Evolutionary conservation across 208 protist genomes (phyloP), one percentile per base, ranked within the genome.

Genomic region (Acanthamoeba quina): DNA sequence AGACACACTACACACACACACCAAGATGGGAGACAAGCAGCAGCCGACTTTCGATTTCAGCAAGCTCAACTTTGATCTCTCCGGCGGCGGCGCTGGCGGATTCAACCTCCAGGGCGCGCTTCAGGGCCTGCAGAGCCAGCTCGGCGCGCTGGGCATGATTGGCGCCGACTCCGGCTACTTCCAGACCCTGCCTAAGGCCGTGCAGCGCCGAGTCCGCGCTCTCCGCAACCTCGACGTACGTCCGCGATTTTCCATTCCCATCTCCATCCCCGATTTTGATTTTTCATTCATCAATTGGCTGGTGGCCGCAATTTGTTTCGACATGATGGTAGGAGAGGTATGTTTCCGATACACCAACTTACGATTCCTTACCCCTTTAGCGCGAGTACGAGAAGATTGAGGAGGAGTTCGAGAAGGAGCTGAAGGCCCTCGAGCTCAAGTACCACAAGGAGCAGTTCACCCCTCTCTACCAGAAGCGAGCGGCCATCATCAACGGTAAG

Each of bases 321-420:
- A n/a, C n/a, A n/a, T n/a, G n/a, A n/a, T n/a, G n/a, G n/a, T n/a
- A n/a, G n/a, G n/a, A n/a, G n/a, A n/a, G n/a, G n/a, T n/a, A n/a
- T n/a, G n/a, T n/a, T n/a, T n/a, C n/a, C n/a, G n/a, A n/a, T n/a
- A n/a, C n/a, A 44, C 41, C 2, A 49, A 49, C 44, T 49, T 10
- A 49, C 44, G 44, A 49, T 10, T 49, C 44, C 44, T 49, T 49
- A 11, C 10, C 44, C 44, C 78, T 60, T 19, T 24, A 94, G 74
- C 17, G 54, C n/a, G 31, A 94, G 58, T 82, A 83, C 49, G 47
- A 93, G 41, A 34, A 37, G 31, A 54, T 90, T 15, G 66, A 94
- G 66, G 56, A 94, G 54, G 74, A 83, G 54, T 94, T 89, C 74
- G 52, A 94, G 76, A 47, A 89, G 52, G 91, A 94, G 76, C 24